phyloP scores from a whole-genome alignment of 2,329 filamentous ascomycete species.

The Calonectria multiphialidica region DNA sequence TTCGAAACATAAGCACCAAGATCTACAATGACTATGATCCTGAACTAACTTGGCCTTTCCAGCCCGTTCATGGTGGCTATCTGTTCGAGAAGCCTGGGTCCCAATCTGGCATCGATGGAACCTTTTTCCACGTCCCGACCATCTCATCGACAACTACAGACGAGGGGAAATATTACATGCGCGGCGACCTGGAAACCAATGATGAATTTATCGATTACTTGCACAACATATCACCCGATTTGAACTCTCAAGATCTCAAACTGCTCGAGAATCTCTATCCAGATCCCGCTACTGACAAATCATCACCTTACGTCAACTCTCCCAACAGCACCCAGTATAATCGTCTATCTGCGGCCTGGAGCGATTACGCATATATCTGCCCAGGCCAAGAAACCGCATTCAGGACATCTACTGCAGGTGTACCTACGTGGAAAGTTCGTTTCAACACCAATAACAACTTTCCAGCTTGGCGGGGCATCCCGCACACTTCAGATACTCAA shows the following conservation, averaged over 20 bases:
- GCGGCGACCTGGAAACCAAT: slow-evolving; percentile 49
- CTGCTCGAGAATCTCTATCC: slow-evolving; percentile 49
- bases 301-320: slow-evolving; percentile 51
- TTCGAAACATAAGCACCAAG: slow-evolving; percentile 52
- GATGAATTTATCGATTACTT: slow-evolving; percentile 51
- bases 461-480: slow-evolving; percentile 52
- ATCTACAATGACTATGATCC: slow-evolving; percentile 53
- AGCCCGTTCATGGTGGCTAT: slow-evolving; percentile 59
- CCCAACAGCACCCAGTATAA: slow-evolving; percentile 59
- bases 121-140: slow-evolving; percentile 51
- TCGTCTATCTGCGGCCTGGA: slow-evolving; percentile 57
- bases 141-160: slow-evolving; percentile 53
- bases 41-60: slow-evolving; percentile 61
- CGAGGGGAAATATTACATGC: slow-evolving; percentile 50
- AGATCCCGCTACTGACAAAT: slow-evolving; percentile 47
- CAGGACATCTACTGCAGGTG: slow-evolving; percentile 47
- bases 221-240: slow-evolving; percentile 47
- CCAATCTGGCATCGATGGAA: slow-evolving; percentile 50
- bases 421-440: slow-evolving; percentile 52
- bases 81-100: slow-evolving; percentile 61
- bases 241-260: slow-evolving; percentile 46
- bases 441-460: slow-evolving; percentile 53
- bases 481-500: slow-evolving; percentile 50
- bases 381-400: slow-evolving; percentile 58
- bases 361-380: slow-evolving; percentile 59